Base-by-base conservation (phyloP, 176 grass and related monocot genomes). In the Ensete ventricosum region DNA sequence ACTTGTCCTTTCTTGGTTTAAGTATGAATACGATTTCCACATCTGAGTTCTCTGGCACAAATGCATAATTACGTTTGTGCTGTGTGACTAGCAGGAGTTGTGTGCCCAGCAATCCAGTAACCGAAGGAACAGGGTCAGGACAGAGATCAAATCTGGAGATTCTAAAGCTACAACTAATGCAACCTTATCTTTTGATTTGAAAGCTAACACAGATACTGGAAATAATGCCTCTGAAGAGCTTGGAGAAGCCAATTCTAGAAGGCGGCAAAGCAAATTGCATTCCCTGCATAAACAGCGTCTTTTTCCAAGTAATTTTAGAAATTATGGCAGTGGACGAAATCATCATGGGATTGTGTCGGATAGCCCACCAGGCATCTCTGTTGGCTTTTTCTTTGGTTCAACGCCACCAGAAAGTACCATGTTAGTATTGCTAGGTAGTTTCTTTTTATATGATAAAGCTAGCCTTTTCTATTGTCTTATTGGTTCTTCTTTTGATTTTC, bases 381-480 rank as follows among this genome's bases (percentile, higher is more conserved):
- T 99, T 72, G 96, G 96, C 52, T 99, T 89, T 87, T 99, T 95
- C 83, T 99, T 95, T 6, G 96, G 91, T 25, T 95, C 96, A 76
- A 95, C 96, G n/a, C 91, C 96, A 75, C 82, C 82, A 65, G 96
- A 99, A 80, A 91, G 84, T 84, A 78, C 84, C 76, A 84, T 91
- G 96, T 95, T 79, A 24, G 83, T 63, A 26, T 21, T 62, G 14
- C 50, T 73, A 21, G 14, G n/a, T 73, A 53, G 8, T 73, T 34
- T 34, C 14, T 51, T 14, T 26, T 62, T 50, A 53, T 50, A 75
- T 68, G 14, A 54, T 64, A 17, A 67, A 27, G 3, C 34, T 6
- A 16, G 48, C 25, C 73, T 43, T 77, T 71, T 17, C 27, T 79
- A 34, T 71, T 81, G 58, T 85, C 29, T 23, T 12, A 8, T 52